phyloP scores from a whole-genome alignment of 73 alveolate species.

The Symbiodinium natans region DNA sequence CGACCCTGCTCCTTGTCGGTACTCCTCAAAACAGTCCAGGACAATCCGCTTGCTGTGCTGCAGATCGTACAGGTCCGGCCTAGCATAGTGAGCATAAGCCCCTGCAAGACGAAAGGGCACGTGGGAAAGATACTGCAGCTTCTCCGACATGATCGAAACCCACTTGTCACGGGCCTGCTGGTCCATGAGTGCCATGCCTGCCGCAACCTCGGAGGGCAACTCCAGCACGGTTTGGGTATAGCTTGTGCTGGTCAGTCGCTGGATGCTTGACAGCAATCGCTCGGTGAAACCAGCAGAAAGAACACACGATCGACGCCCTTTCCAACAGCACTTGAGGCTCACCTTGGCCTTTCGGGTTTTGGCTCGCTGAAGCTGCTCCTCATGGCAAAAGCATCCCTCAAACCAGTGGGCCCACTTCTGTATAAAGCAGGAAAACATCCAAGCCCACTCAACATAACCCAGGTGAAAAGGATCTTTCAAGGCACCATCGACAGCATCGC shows the following conservation, averaged over 20 bases:
- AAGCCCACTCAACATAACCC: neutral
- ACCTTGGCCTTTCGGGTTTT: neutral
- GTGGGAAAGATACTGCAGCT: neutral
- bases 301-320: neutral
- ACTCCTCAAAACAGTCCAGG: neutral
- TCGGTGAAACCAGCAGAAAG: neutral
- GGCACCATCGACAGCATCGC: neutral
- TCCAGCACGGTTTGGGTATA: too few relatives aligned
- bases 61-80: neutral
- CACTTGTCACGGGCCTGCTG: neutral
- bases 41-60: neutral
- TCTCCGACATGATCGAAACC: neutral
- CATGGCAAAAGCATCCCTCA: constrained; percentile 53
- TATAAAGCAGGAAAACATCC: neutral
- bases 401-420: constrained; percentile 23
- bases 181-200: neutral
- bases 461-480: neutral
- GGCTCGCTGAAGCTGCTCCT: neutral
- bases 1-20: neutral
- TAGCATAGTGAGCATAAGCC: neutral
- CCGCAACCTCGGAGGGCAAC: neutral
- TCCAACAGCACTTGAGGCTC: neutral
- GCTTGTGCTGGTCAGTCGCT: too few relatives aligned
- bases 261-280: neutral
- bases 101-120: neutral